Evolutionary conservation across 2,329 filamentous ascomycete genomes (phyloP), one percentile per base, ranked within the genome.

Genomic region (Blastomyces silverae): DNA sequence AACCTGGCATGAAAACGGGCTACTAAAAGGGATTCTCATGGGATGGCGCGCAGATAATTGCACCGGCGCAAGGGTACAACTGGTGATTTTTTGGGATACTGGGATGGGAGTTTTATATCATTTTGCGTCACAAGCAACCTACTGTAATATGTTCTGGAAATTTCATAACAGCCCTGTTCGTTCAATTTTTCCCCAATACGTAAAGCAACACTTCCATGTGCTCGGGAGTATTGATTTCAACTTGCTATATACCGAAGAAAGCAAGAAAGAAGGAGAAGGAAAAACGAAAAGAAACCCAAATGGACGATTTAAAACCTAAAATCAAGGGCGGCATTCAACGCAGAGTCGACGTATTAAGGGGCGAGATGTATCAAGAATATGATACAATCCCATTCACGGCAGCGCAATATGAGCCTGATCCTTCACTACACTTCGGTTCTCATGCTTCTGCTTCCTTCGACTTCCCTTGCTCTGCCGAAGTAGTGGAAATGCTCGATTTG

Each of bases 401-500:
- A 50, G n/a, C 3, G 3, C 48, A 22, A 2, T 2, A 7, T 22
- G 20, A 50, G n/a, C 1, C 48, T 11, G 3, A 4, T 25, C 11
- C 22, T 50, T 50, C n/a, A 50, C 48, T 25, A 13, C 48, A 5
- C 48, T 2, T 15, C 48, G 17, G 52, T 17, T 20, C 28, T 2
- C 13, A 31, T 31, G 17, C 20, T 55, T 55, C 25, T 7, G 25
- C 15, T 57, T 39, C 53, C 11, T 13, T 31, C 13, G 31, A 1
- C 28, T 57, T 37, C 37, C 2, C 31, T 37, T n/a, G 31, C 2
- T 34, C 10, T 11, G 31, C 10, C 34, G 31, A 57, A 57, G 34
- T 2, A 39, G 28, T 22, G 67, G 69, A 22, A 73, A 64, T 46
- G 17, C 25, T 52, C 70, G 71, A 31, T 63, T 66, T 1, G 69